Evolutionary conservation across 352 stramenopile species (phyloP), one percentile per base, ranked within the genome.

Genomic region (Pythium guiyangense): DNA sequence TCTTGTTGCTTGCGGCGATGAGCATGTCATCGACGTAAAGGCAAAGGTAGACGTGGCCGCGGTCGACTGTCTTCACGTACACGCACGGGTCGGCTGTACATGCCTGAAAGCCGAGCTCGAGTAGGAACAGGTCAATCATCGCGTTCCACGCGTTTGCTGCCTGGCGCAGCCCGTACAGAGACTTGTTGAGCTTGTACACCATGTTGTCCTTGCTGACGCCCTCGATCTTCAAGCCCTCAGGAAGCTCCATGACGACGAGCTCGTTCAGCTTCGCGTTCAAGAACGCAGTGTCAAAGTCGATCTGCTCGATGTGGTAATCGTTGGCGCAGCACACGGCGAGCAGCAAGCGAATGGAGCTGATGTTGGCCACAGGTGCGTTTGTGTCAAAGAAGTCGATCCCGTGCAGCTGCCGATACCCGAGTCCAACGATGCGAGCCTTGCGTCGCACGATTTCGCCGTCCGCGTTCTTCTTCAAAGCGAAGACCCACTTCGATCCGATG

Each of bases 161-260:
- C 25, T 71, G 48, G 40, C 64, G 62, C 2, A 65, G 27, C 0
- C 59, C 66, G 37, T 68, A 70, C 15, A 69, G 54, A 1, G 59
- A 49, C 52, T 67, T n/a, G n/a, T n/a, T n/a, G n/a, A n/a, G n/a
- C n/a, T n/a, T n/a, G n/a, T n/a, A n/a, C n/a, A n/a, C n/a, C n/a
- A n/a, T n/a, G n/a, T n/a, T n/a, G n/a, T n/a, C n/a, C n/a, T n/a
- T n/a, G n/a, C n/a, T n/a, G n/a, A n/a, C n/a, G n/a, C n/a, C n/a
- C n/a, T n/a, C n/a, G n/a, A n/a, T n/a, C n/a, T n/a, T n/a, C n/a
- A n/a, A n/a, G n/a, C n/a, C n/a, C n/a, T n/a, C n/a, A n/a, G n/a
- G n/a, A n/a, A n/a, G n/a, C n/a, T n/a, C n/a, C n/a, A n/a, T n/a
- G n/a, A n/a, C n/a, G n/a, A n/a, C n/a, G n/a, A n/a, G n/a, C n/a